These are phyloP conservation scores for Brettanomyces nanus DNA, from an alignment of 805 yeast species.

Conservation along the genomic window DNA sequence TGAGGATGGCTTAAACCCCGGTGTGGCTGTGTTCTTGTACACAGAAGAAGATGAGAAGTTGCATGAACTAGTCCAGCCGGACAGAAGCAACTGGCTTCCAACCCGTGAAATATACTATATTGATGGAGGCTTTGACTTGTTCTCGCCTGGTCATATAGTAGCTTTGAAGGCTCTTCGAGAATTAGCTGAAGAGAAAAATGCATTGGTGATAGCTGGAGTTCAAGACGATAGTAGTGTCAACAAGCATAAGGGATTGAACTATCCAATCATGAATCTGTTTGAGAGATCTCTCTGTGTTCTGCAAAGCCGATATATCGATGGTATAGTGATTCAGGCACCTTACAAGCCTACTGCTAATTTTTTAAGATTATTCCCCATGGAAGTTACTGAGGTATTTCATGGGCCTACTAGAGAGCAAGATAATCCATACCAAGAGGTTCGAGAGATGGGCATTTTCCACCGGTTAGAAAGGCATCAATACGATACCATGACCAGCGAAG, in stretches of 20 bases:
- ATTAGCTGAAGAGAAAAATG: conserved; percentile 22
- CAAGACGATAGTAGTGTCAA: conserved; percentile 52
- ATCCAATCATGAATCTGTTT: conserved; percentile 79
- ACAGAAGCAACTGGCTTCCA: conserved; percentile 9
- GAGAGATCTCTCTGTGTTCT: conserved; percentile 84
- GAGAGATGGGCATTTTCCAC: conserved; percentile 28
- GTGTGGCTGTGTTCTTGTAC: conserved; percentile 49
- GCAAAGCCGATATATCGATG: conserved; percentile 82
- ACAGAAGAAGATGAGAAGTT: conserved; percentile 23
- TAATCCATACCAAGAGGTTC: conserved; percentile 22
- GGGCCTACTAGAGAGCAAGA: conserved; percentile 43
- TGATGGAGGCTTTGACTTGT: conserved; percentile 85
- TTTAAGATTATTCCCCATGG: conserved; percentile 29
- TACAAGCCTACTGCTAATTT: conserved; percentile 35
- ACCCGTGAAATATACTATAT: conserved; percentile 39
- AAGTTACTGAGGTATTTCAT: conserved; percentile 37
- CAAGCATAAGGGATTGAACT: conserved; percentile 48
- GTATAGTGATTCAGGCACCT: conserved; percentile 67
- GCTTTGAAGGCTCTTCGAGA: conserved; percentile 45
- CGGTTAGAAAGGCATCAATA: conserved; percentile 48
- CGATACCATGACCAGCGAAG: conserved; percentile 56
- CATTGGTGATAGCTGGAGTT: conserved; percentile 59
- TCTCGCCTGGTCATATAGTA: conserved; percentile 88
- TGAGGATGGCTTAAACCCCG: conserved; percentile 46
- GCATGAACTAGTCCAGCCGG: conserved; percentile 24